Conservation (phyloP, 1,139 yeast species). For the Pichia sp. region DNA sequence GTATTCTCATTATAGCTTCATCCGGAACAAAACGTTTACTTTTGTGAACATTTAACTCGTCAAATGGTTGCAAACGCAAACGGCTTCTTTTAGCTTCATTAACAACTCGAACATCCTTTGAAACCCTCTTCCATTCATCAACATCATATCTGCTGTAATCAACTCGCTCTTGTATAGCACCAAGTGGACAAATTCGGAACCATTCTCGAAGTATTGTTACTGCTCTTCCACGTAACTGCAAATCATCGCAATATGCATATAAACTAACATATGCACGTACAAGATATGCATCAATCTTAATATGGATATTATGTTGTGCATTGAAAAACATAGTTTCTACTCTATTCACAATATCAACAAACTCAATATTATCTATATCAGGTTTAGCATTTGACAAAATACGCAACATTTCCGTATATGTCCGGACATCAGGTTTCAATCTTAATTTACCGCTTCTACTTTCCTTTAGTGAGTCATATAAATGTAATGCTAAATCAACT, state of each 20-base stretch:
- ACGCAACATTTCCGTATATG: slow-evolving; percentile 32
- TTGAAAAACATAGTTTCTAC: slow-evolving; percentile 21
- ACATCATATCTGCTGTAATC: slow-evolving; percentile 3
- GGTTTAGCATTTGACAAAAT: slow-evolving; percentile 23
- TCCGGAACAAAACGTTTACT: slow-evolving; percentile 22
- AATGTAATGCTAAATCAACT: slow-evolving; percentile 26
- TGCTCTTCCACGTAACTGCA: slow-evolving; percentile 23
- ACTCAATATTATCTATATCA: slow-evolving; percentile 5
- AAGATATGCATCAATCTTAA: slow-evolving; percentile 20
- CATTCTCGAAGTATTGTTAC: slow-evolving; percentile 26
- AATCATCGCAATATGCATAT: slow-evolving; percentile 24
- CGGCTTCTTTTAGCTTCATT: neutral
- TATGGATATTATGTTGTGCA: slow-evolving; percentile 17
- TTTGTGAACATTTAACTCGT: slow-evolving; percentile 21
- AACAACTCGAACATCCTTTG: neutral
- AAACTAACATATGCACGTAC: slow-evolving; percentile 23
- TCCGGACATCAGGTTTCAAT: slow-evolving; percentile 28
- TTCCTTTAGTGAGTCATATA: slow-evolving; percentile 24
- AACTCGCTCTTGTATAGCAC: slow-evolving; percentile 17
- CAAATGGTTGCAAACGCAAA: neutral
- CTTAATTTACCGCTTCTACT: slow-evolving; percentile 13
- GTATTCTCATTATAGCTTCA: slow-evolving; percentile 19
- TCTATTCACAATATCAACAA: slow-evolving; percentile 15
- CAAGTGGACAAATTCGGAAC: slow-evolving; percentile 25
- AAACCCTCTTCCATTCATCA: slow-evolving; percentile 2